phyloP scores from a whole-genome alignment of 495 filamentous ascomycete species.

The Saxispiralis lemnorum region DNA sequence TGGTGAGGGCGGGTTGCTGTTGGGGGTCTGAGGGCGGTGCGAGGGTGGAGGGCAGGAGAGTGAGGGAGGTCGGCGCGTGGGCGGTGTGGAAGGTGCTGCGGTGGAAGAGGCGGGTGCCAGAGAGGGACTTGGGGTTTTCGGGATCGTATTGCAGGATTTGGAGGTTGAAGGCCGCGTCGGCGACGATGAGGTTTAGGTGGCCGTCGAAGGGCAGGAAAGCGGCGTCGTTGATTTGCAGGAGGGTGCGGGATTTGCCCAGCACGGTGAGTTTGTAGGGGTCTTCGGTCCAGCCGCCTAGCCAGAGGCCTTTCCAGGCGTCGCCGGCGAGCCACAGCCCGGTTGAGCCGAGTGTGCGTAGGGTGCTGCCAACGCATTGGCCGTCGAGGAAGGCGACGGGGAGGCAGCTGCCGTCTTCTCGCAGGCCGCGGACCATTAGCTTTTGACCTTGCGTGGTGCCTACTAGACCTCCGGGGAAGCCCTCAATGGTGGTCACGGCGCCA shows the following conservation, averaged over 20 bases:
- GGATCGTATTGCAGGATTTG: constrained; percentile 88
- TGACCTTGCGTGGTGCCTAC: constrained; percentile 91
- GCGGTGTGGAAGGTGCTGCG: constrained; percentile 75
- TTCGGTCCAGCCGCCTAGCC: constrained; percentile 75
- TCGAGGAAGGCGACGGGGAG: constrained; percentile 96
- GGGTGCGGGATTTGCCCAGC: constrained; percentile 67
- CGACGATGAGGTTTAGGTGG: constrained; percentile 63
- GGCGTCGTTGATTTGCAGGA: constrained; percentile 60
- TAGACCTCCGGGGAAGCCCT: constrained; percentile 27
- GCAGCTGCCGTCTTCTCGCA: constrained; percentile 84
- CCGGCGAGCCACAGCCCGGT: constrained; percentile 71
- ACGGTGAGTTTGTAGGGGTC: constrained; percentile 88
- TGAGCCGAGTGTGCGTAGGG: constrained; percentile 59
- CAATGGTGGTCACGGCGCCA: constrained; percentile 80
- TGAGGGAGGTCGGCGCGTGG: constrained; percentile 53
- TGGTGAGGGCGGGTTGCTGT: constrained; percentile 24
- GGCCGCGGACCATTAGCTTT: constrained; percentile 86
- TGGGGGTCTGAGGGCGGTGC: constrained; percentile 1
- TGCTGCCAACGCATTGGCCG: constrained; percentile 77
- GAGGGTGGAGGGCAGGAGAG: constrained; percentile 50
- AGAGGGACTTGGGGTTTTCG: constrained; percentile 85
- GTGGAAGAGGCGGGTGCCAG: constrained; percentile 71
- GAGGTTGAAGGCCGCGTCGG: constrained; percentile 69
- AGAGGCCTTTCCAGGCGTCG: constrained; percentile 81
- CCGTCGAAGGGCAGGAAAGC: constrained; percentile 81